These are phyloP conservation scores for Yamadazyma scolyti DNA, from an alignment of 805 yeast genomes.

Conservation along the genomic window DNA sequence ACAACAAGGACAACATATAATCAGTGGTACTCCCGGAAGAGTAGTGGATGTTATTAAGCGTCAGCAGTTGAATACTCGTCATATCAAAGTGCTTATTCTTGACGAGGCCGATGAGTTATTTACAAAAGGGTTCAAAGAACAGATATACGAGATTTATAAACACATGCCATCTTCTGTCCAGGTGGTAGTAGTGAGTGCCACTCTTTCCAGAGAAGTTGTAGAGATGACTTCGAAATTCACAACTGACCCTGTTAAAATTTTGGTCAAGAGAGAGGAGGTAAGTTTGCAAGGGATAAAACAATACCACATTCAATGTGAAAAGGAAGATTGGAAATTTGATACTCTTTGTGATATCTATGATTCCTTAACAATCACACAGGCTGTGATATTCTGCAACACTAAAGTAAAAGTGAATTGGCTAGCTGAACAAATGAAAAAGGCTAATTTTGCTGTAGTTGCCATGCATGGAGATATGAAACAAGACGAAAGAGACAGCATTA, in stretches of 20 bases:
- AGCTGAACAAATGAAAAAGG: conserved; percentile 69
- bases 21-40: conserved; percentile 97
- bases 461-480: conserved; percentile 98
- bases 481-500: conserved; percentile 88
- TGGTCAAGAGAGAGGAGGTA: conserved; percentile 92
- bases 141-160: conserved; percentile 88
- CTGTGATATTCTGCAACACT: conserved; percentile 97
- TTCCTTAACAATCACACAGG: conserved; percentile 92
- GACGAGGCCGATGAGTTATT: conserved; percentile 98
- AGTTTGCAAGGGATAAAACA: conserved; percentile 94
- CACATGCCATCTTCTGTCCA: conserved; percentile 81
- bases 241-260: conserved; percentile 88
- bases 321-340: conserved; percentile 93
- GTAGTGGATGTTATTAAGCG: conserved; percentile 88
- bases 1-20: conserved; percentile 79
- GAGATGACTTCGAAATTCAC: conserved; percentile 91
- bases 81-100: conserved; percentile 80
- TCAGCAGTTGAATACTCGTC: conserved; percentile 67
- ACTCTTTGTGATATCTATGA: conserved; percentile 93
- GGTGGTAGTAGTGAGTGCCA: conserved; percentile 93
- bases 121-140: conserved; percentile 91
- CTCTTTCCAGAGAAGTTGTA: conserved; percentile 86
- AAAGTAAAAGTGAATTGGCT: conserved; percentile 92
- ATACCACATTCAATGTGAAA: conserved; percentile 84
- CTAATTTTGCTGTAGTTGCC: conserved; percentile 87